phyloP scores from a whole-genome alignment of 2,329 filamentous ascomycete species.

The Aspergillus proliferans region DNA sequence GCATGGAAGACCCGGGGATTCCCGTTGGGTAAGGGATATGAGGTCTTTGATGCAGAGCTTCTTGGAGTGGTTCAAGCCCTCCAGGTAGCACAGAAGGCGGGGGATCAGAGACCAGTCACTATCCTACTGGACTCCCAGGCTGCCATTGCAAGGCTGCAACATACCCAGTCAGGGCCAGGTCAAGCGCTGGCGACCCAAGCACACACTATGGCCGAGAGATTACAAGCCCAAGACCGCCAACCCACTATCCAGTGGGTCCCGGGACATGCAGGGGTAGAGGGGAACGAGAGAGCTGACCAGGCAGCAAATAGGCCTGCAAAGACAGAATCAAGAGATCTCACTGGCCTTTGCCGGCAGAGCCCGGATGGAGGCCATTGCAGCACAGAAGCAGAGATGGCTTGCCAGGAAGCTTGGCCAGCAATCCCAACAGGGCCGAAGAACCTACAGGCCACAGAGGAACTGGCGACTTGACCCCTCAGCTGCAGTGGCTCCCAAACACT shows the following conservation, averaged over 20 bases:
- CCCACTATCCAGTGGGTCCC: constrained; percentile 2
- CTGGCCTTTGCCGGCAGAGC: background rate
- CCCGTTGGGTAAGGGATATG: background rate
- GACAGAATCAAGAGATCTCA: background rate
- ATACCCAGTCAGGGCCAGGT: background rate
- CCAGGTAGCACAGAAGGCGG: too few relatives aligned
- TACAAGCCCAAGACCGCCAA: background rate
- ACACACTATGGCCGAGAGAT: background rate
- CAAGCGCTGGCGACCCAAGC: constrained; percentile 1
- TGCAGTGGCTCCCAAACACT: background rate
- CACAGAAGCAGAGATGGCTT: background rate
- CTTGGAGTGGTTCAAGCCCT: background rate
- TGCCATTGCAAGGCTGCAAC: too few relatives aligned
- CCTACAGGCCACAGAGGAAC: background rate
- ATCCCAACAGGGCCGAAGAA: background rate
- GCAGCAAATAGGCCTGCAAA: constrained; percentile 1
- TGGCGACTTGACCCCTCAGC: background rate
- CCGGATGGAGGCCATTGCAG: background rate
- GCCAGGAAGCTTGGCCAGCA: background rate
- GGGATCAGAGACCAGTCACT: too few relatives aligned
- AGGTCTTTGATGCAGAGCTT: constrained; percentile 1
- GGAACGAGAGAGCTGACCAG: constrained; percentile 5
- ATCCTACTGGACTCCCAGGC: too few relatives aligned
- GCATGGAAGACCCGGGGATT: background rate
- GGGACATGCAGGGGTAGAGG: constrained; percentile 2